These are phyloP conservation scores for Begonia fuchsioides DNA, from an alignment of 306 rosid species.

Conservation along the genomic window DNA sequence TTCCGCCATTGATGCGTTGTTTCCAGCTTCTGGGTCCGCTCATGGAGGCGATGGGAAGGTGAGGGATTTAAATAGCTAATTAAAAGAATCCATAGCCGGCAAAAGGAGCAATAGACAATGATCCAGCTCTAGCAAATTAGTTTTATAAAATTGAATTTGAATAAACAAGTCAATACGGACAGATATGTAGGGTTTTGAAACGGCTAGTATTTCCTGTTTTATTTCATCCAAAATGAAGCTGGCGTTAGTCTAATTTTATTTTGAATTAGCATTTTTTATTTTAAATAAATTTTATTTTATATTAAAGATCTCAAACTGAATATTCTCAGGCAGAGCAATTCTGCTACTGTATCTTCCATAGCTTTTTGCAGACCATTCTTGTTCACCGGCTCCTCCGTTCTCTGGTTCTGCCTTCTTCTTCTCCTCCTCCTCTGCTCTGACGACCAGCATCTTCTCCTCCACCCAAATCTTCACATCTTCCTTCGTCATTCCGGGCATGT, in stretches of 20 bases:
- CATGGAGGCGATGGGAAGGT: background rate
- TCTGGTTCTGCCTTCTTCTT: constrained; percentile 11
- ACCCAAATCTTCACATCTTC: constrained; percentile 80
- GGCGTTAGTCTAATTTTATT: no score
- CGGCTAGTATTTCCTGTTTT: background rate
- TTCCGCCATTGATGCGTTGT: background rate
- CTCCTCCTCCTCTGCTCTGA: constrained; percentile 47
- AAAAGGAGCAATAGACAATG: no score
- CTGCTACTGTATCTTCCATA: constrained; percentile 58
- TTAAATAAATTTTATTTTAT: no score
- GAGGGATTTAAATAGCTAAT: background rate
- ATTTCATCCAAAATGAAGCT: no score
- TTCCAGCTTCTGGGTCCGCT: background rate
- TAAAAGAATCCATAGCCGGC: no score
- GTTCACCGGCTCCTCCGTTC: background rate
- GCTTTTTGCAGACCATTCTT: constrained; percentile 54
- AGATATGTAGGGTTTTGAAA: background rate
- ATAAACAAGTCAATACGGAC: background rate
- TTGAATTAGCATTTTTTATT: no score
- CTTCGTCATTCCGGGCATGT: constrained; percentile 81
- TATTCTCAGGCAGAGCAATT: constrained; percentile 64
- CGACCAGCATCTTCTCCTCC: constrained; percentile 68
- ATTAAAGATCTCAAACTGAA: constrained; percentile 54
- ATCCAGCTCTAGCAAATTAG: background rate
- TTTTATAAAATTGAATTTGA: background rate